Evolutionary conservation across 345 rosid species (phyloP).

Genomic region (Eucalyptus curtisii): DNA sequence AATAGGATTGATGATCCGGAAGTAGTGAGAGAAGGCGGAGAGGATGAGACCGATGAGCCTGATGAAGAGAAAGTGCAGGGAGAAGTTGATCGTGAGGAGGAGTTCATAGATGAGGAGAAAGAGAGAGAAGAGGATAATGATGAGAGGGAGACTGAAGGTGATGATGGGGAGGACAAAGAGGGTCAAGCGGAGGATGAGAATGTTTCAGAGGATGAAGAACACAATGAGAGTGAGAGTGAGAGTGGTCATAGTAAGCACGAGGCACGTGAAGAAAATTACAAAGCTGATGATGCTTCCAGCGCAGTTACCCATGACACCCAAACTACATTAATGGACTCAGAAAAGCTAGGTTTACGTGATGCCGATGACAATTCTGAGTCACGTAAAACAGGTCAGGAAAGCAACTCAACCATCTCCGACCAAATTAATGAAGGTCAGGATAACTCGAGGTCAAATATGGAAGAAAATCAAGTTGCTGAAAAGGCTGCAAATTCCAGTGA

Average conservation of each 20-base stretch:
- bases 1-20: conserved; percentile 16
- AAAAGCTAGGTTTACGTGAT: conserved; percentile 21
- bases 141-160: conserved; percentile 12
- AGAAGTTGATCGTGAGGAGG: conserved; percentile 13
- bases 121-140: conserved; percentile 18
- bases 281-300: conserved; percentile 94
- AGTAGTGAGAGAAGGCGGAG: conserved; percentile 12
- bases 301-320: conserved; percentile 81
- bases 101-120: conserved; percentile 3
- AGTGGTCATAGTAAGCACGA: conserved; percentile 27
- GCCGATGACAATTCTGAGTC: conserved; percentile 4
- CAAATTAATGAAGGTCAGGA: background rate
- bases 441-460: background rate
- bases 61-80: conserved; percentile 2
- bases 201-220: conserved; percentile 18
- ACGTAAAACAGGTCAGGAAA: background rate
- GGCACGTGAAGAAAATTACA: conserved; percentile 81
- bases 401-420: background rate
- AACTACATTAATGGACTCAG: conserved; percentile 1
- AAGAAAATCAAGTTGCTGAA: background rate
- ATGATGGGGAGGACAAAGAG: conserved; percentile 42
- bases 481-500: background rate
- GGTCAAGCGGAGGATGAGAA: conserved; percentile 12
- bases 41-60: background rate
- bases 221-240: conserved; percentile 23